A percentile compares a stretch with the other conserved stretches of the same genome.
These are phyloP conservation scores for Cladosporium cucumerinum DNA, from an alignment of 2,329 filamentous ascomycete genomes.

Conservation along the genomic window DNA sequence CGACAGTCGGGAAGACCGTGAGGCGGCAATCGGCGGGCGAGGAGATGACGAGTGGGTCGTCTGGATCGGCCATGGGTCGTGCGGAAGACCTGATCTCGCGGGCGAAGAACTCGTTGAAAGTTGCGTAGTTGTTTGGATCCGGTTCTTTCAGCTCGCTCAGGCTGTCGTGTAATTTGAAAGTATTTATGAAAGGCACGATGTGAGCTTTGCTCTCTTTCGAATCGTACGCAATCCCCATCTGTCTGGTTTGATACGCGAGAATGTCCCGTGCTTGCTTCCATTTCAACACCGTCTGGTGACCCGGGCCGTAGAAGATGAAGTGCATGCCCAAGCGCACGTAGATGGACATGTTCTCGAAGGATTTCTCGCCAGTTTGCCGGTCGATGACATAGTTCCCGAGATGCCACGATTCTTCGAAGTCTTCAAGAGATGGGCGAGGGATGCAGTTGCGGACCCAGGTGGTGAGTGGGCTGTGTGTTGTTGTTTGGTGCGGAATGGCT, in stretches of 20 bases:
- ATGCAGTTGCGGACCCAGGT: conserved; percentile 25
- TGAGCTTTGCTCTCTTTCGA: conserved; percentile 36
- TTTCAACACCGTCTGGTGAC: conserved; percentile 39
- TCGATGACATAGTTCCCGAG: conserved; percentile 46
- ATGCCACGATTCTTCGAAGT: conserved; percentile 38
- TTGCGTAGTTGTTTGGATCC: conserved; percentile 38
- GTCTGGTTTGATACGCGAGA: conserved; percentile 38
- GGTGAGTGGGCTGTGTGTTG: not conserved
- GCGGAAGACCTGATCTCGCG: conserved; percentile 37
- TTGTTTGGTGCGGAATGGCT: not conserved
- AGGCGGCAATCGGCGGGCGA: conserved; percentile 41
- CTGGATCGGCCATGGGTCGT: conserved; percentile 38
- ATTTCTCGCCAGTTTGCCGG: conserved; percentile 39
- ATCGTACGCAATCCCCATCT: conserved; percentile 44
- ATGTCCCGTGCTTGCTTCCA: conserved; percentile 35
- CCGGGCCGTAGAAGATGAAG: conserved; percentile 42
- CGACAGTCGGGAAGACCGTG: conserved; percentile 38
- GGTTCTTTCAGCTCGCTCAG: conserved; percentile 38
- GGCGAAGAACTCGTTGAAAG: conserved; percentile 46
- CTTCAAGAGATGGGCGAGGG: conserved; percentile 29
- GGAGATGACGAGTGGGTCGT: conserved; percentile 32
- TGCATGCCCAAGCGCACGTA: conserved; percentile 45
- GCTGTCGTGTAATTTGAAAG: conserved; percentile 35
- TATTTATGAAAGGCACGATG: conserved; percentile 42
- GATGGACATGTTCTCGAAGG: conserved; percentile 43